A percentile compares a stretch with the other conserved stretches of the same genome.
These are phyloP conservation scores for Porpolomopsis calyptriformis DNA, from an alignment of 768 basidiomycete species.

Conservation along the genomic window DNA sequence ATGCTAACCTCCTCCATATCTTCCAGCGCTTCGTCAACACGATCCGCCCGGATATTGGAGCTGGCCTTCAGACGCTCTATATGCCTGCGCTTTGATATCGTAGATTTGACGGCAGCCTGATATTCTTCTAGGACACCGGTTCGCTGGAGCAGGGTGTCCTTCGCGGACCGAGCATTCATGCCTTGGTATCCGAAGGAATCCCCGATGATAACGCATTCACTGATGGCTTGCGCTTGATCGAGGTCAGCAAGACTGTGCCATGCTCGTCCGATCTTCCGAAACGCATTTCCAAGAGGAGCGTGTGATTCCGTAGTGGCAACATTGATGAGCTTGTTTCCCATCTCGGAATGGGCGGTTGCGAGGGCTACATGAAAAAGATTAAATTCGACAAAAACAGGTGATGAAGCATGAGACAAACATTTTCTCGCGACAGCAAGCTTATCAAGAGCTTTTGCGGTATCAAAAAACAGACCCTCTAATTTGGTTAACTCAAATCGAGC, in stretches of 20 bases:
- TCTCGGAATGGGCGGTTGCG: conserved; percentile 70
- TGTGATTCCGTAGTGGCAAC: conserved; percentile 86
- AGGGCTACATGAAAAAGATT: conserved; percentile 39
- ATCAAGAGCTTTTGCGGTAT: conserved; percentile 85
- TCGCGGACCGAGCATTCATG: conserved; percentile 92
- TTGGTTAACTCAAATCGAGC: conserved; percentile 89
- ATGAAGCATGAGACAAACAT: conserved; percentile 34
- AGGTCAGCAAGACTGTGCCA: conserved; percentile 86
- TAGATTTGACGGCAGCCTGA: conserved; percentile 83
- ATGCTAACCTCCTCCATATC: conserved; percentile 78
- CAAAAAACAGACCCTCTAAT: conserved; percentile 86
- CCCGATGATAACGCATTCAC: conserved; percentile 92
- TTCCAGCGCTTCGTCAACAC: conserved; percentile 84
- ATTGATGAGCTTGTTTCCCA: conserved; percentile 87
- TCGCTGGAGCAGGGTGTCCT: conserved; percentile 85
- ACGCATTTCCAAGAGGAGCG: conserved; percentile 68
- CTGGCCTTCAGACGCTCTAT: conserved; percentile 85
- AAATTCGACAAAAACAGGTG: background rate
- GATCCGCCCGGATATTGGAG: conserved; percentile 73
- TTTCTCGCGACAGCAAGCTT: conserved; percentile 72
- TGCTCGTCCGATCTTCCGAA: conserved; percentile 76
- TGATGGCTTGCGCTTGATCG: conserved; percentile 83
- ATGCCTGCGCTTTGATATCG: conserved; percentile 85
- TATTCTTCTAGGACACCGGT: conserved; percentile 90
- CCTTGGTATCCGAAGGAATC: conserved; percentile 95